A percentile compares a stretch with the other conserved stretches of the same genome.
These are phyloP conservation scores for Cyanidium caldarium DNA, from an alignment of 23 red algal species.

Conservation along the genomic window DNA sequence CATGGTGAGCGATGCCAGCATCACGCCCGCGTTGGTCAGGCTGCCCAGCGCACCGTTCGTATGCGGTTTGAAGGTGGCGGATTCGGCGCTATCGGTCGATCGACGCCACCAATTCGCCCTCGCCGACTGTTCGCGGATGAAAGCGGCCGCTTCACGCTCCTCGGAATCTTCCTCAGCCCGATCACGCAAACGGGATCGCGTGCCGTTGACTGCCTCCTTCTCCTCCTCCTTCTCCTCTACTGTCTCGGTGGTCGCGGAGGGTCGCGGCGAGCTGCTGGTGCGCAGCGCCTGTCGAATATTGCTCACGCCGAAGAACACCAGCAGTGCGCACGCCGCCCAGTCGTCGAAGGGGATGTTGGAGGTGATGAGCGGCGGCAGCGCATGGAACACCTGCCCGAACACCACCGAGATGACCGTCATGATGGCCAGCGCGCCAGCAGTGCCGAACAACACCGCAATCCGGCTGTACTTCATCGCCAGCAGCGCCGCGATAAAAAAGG, in stretches of 20 bases:
- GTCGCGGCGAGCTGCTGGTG: too few relatives aligned
- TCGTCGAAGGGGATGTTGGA: constrained; percentile 85
- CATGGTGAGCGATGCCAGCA: neutral
- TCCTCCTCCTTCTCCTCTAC: constrained; percentile 42
- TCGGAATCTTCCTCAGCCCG: neutral
- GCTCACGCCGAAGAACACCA: constrained; percentile 85
- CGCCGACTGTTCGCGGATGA: constrained; percentile 1
- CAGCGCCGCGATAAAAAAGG: constrained; percentile 90
- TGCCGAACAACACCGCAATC: constrained; percentile 39
- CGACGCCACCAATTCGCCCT: neutral
- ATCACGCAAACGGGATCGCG: too few relatives aligned
- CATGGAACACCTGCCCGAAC: constrained; percentile 82
- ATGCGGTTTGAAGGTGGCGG: too few relatives aligned
- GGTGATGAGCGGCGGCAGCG: constrained; percentile 51
- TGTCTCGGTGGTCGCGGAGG: too few relatives aligned
- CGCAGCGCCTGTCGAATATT: constrained; percentile 65
- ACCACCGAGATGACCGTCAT: constrained; percentile 90
- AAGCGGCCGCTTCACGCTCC: neutral
- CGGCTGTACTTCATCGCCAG: constrained; percentile 77
- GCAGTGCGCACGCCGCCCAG: constrained; percentile 71
- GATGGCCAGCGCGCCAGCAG: constrained; percentile 40
- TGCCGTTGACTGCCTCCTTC: constrained; percentile 36
- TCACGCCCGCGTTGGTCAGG: neutral
- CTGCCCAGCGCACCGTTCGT: too few relatives aligned
- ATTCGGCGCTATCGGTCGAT: too few relatives aligned